Percentiles rank a stretch among this genome's conserved stretches.
Evolutionary conservation across 305 asterid species (phyloP).

Genomic region (Nicotiana rustica): DNA sequence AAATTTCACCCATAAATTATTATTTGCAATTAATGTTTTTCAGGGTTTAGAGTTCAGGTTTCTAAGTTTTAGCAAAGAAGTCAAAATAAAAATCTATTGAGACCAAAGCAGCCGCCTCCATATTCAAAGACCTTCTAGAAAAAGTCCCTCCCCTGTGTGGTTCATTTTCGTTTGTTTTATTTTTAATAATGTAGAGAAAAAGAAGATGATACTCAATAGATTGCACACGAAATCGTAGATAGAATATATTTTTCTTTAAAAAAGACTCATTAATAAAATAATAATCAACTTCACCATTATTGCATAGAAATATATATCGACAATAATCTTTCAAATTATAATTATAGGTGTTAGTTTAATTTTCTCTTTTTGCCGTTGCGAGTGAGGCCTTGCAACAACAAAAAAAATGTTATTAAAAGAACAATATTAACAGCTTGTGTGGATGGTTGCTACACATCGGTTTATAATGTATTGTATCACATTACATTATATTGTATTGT

Average conservation of each 20-base stretch:
- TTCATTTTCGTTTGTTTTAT: neutral
- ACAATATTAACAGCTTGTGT: no score
- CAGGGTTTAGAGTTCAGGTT: no score
- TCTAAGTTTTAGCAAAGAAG: no score
- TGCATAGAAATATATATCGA: no score
- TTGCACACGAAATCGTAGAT: neutral
- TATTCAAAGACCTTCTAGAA: neutral
- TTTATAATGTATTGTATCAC: no score
- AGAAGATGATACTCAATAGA: neutral
- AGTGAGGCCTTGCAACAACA: neutral
- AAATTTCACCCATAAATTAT: no score
- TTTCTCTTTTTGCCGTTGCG: neutral
- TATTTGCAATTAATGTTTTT: no score
- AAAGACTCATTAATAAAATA: no score
- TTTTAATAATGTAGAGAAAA: neutral
- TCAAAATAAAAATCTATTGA: neutral
- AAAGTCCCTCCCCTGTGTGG: neutral
- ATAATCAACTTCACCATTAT: no score
- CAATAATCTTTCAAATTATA: neutral
- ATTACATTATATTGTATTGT: no score
- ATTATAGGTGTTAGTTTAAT: no score
- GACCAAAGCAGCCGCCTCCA: constrained; percentile 15
- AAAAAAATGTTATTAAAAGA: neutral
- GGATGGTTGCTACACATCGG: no score
- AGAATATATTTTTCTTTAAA: neutral